Evolutionary conservation across 768 basidiomycete genomes (phyloP).

Genomic region (Leucosporidium creatinivorum): DNA sequence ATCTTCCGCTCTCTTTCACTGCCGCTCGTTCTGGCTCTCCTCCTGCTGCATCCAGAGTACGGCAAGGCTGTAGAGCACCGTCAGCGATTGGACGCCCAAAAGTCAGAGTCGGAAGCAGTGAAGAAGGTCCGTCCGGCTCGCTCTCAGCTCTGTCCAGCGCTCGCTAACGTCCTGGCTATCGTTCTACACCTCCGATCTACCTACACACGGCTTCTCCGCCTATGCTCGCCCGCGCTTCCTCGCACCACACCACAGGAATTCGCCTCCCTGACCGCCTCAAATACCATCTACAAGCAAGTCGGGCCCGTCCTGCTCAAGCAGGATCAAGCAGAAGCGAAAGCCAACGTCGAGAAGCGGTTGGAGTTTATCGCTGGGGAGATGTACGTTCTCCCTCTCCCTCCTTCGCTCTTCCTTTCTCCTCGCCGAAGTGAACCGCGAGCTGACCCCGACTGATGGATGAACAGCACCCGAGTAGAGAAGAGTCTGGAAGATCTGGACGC

Average conservation of each 20-base stretch:
- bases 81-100: conserved; percentile 80
- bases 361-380: conserved; percentile 84
- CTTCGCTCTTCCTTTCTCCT: not conserved
- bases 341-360: conserved; percentile 79
- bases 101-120: conserved; percentile 84
- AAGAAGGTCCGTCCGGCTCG: conserved; percentile 56
- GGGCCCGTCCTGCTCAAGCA: conserved; percentile 87
- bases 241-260: conserved; percentile 62
- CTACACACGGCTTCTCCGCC: too few relatives aligned
- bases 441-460: conserved; percentile 4
- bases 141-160: not conserved
- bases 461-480: conserved; percentile 66
- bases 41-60: conserved; percentile 49
- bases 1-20: not conserved
- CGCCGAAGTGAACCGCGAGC: not conserved
- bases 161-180: not conserved
- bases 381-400: conserved; percentile 47
- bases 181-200: too few relatives aligned
- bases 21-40: not conserved
- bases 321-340: conserved; percentile 76
- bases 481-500: conserved; percentile 72
- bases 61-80: conserved; percentile 66
- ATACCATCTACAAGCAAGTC: conserved; percentile 79
- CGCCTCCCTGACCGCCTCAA: conserved; percentile 59
- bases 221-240: too few relatives aligned